phyloP scores from a whole-genome alignment of 2,329 filamentous ascomycete species.

The Monosporascus sp. region DNA sequence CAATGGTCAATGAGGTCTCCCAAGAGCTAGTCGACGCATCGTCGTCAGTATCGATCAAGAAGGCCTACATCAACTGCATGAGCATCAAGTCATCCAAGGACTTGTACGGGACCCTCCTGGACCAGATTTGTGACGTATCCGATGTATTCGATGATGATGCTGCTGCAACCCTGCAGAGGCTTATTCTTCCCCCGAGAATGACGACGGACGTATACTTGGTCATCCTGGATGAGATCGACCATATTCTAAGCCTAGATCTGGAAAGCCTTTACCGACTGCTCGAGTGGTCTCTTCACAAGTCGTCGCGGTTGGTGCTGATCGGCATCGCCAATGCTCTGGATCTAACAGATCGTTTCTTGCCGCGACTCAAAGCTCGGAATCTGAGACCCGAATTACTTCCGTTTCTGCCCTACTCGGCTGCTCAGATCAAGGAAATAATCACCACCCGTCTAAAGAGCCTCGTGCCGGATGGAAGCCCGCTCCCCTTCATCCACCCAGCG shows the following conservation, averaged over 20 bases:
- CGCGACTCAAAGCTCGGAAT: slow-evolving; percentile 86
- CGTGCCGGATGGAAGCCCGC: slow-evolving; percentile 50
- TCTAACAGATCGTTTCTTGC: slow-evolving; percentile 89
- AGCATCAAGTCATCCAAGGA: slow-evolving; percentile 86
- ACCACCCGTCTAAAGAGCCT: slow-evolving; percentile 75
- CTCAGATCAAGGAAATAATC: slow-evolving; percentile 84
- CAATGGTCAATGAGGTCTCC: slow-evolving; percentile 79
- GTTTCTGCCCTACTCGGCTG: slow-evolving; percentile 85
- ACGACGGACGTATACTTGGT: slow-evolving; percentile 65
- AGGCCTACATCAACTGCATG: slow-evolving; percentile 92
- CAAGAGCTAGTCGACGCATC: slow-evolving; percentile 43
- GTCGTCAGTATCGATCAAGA: slow-evolving; percentile 49
- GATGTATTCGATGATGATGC: slow-evolving; percentile 62
- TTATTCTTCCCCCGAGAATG: slow-evolving; percentile 63
- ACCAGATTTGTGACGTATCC: slow-evolving; percentile 57
- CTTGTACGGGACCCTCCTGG: slow-evolving; percentile 73
- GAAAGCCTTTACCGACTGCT: slow-evolving; percentile 92
- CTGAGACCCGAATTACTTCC: slow-evolving; percentile 85
- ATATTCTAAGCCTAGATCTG: slow-evolving; percentile 81
- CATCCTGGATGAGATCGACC: slow-evolving; percentile 90
- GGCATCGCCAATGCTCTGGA: slow-evolving; percentile 96
- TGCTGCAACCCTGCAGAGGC: slow-evolving; percentile 59
- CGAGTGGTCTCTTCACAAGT: slow-evolving; percentile 84
- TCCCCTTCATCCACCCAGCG: slow-evolving; percentile 89
- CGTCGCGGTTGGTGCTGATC: slow-evolving; percentile 75